Evolutionary conservation across 1,139 yeast species (phyloP), one percentile per base, ranked within the genome.

Genomic region (Pichia sp.): DNA sequence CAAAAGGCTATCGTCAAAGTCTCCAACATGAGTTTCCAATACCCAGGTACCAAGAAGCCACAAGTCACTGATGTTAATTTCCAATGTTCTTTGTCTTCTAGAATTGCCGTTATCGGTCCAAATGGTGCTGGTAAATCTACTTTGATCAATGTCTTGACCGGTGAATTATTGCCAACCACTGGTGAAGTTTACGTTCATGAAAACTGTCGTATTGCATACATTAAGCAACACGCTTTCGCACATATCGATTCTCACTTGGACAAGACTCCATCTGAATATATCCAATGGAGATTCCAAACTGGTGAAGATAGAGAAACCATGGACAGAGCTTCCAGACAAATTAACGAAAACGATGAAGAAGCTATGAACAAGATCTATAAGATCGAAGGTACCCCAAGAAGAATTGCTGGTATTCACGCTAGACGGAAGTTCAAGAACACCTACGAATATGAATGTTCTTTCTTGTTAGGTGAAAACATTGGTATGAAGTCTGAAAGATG

Each of bases 241-340:
- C 99, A 93, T 78, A 91, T 93, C 74, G 99, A 93, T 80, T 84
- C 89, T 77, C 99, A 93, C 76, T 85, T 92, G 78, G 99, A 93
- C 85, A 88, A 88, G 85, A 93, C 99, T 73, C 99, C 99, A 73
- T 91, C 97, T 72, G 99, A 93, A 83, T 93, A 93, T 81, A 93
- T 93, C 69, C 99, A 93, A 84, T 93, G 99, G 99, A 92, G 99
- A 85, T 93, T 92, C 97, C 99, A 93, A 83, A 93, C 99, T 74
- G 99, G 99, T 90, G 99, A 93, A 83, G 99, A 93, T 79, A 90
- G 99, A 83, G 99, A 93, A 84, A 93, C 99, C 79, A 93, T 93
- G 98, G 99, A 93, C 83, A 90, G 98, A 84, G 99, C 99, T 75
- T 90, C 95, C 77, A 90, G 99, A 85, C 95, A 87, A 78, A 90